Evolutionary conservation across 306 rosid species (phyloP).

Genomic region (Glycine soja): DNA sequence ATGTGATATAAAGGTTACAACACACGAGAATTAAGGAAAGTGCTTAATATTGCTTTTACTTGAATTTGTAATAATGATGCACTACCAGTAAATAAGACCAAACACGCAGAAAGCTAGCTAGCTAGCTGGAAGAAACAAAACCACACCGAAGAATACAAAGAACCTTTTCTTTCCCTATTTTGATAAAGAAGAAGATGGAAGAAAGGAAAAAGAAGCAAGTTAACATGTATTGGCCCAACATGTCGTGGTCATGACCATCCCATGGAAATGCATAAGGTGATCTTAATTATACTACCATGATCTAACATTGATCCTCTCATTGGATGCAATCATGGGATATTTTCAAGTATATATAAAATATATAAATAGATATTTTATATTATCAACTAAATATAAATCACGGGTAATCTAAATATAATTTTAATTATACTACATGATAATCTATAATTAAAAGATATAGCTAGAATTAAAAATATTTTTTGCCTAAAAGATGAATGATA

Average conservation of each 20-base stretch:
- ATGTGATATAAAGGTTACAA: conserved; percentile 52
- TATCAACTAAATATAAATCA: not conserved
- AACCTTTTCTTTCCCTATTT: conserved; percentile 23
- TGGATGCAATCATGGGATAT: not conserved
- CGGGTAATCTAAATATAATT: too few species aligned
- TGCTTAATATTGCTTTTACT: conserved; percentile 43
- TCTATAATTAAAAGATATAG: too few species aligned
- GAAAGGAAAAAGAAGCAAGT: not conserved
- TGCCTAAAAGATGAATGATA: too few species aligned
- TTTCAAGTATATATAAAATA: not conserved
- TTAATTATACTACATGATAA: too few species aligned
- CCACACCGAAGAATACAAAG: conserved; percentile 13
- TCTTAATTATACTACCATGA: conserved; percentile 1
- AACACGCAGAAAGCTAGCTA: conserved; percentile 7
- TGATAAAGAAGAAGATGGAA: not conserved
- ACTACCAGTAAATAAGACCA: conserved; percentile 45
- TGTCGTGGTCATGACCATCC: not conserved
- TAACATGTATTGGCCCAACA: not conserved
- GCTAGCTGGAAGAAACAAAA: not conserved
- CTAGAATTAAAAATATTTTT: too few species aligned
- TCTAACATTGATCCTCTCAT: not conserved
- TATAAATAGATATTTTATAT: not conserved
- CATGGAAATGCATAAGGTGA: not conserved
- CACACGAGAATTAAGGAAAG: conserved; percentile 48
- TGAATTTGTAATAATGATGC: conserved; percentile 53